phyloP scores from a whole-genome alignment of 768 basidiomycete genomes.

The Agaricus sinodeliciosus region DNA sequence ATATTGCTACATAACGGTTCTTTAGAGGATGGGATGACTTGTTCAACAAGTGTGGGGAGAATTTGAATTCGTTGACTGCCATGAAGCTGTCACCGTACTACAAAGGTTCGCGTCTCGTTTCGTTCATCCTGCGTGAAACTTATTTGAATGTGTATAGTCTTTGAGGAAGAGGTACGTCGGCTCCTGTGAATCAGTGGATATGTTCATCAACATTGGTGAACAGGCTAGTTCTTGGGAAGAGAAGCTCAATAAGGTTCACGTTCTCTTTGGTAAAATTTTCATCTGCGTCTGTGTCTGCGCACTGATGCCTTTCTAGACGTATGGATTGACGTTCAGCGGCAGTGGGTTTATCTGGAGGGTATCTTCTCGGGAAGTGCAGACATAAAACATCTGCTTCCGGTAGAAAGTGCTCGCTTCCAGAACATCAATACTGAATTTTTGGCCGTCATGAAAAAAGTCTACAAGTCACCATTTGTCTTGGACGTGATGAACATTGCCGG shows the following conservation, averaged over 20 bases:
- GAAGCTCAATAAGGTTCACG: conserved; percentile 93
- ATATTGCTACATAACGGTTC: background rate
- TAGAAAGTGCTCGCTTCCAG: conserved; percentile 95
- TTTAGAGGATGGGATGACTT: conserved; percentile 92
- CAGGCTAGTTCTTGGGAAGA: conserved; percentile 93
- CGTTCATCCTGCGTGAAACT: background rate
- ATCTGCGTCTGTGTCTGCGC: background rate
- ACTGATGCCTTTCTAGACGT: conserved; percentile 53
- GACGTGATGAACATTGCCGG: conserved; percentile 96
- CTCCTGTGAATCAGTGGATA: background rate
- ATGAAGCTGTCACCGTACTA: conserved; percentile 99
- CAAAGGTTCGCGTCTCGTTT: conserved; percentile 51
- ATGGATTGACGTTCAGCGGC: conserved; percentile 99
- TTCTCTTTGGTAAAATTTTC: conserved; percentile 71
- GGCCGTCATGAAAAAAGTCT: conserved; percentile 98
- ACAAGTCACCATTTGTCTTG: conserved; percentile 96
- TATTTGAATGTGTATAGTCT: conserved; percentile 41
- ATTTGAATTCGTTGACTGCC: conserved; percentile 89
- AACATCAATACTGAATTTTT: conserved; percentile 99
- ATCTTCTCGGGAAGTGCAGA: conserved; percentile 99
- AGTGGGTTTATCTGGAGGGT: conserved; percentile 99
- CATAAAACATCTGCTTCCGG: conserved; percentile 97
- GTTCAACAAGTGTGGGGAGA: conserved; percentile 96
- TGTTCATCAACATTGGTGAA: conserved; percentile 7
- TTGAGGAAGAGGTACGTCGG: conserved; percentile 73